Evolutionary conservation across 495 filamentous ascomycete genomes (phyloP).

Genomic region (Durotheca rogersii): DNA sequence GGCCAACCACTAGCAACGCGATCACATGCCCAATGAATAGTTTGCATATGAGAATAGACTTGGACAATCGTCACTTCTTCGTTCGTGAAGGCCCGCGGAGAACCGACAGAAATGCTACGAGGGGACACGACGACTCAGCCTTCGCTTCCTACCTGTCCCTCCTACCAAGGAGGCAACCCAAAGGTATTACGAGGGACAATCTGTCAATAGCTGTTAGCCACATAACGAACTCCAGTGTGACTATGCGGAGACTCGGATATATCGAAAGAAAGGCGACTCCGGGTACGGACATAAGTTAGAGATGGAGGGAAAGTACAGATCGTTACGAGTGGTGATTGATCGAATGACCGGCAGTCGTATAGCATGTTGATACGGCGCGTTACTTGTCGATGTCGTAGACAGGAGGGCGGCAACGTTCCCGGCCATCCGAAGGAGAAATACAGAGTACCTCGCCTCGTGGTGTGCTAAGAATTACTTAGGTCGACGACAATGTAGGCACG

Average conservation of each 20-base stretch:
- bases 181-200: constrained; percentile 5
- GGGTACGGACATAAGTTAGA: no score
- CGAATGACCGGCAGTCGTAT: not conserved
- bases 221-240: no score
- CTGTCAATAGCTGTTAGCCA: constrained; percentile 29
- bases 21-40: constrained; percentile 21
- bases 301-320: no score
- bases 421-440: constrained; percentile 4
- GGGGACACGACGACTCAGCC: constrained; percentile 21
- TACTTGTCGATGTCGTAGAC: constrained; percentile 7
- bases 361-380: constrained; percentile 17
- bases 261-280: no score
- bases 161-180: constrained; percentile 5
- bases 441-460: constrained; percentile 24
- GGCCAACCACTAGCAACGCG: constrained; percentile 18
- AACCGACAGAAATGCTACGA: constrained; percentile 20
- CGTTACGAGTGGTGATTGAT: no score
- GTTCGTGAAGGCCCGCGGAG: constrained; percentile 17
- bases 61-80: constrained; percentile 5
- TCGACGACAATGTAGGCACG: constrained; percentile 30
- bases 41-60: constrained; percentile 7
- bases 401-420: constrained; percentile 3
- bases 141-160: constrained; percentile 18
- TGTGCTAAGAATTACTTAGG: constrained; percentile 22
- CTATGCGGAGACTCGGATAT: no score